Conservation (phyloP, 2,329 filamentous ascomycete genomes). For the Verticillium isaacii region DNA sequence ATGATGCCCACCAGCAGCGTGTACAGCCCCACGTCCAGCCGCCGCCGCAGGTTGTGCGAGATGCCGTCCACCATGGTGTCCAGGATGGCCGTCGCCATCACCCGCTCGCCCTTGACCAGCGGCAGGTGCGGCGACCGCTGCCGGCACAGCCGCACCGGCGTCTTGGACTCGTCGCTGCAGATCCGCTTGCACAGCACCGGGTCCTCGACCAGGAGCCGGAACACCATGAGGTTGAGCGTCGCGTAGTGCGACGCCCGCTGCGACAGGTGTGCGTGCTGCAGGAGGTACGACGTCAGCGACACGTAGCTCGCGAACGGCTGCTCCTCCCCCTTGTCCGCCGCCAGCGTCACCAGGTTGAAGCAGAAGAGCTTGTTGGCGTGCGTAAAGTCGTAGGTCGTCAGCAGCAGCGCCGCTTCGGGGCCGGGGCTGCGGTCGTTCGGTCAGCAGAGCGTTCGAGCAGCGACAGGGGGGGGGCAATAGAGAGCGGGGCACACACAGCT, state of each 20-base stretch:
- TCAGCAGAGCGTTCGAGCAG: conserved; percentile 8
- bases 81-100: conserved; percentile 70
- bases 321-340: conserved; percentile 60
- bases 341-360: conserved; percentile 68
- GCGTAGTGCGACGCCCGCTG: conserved; percentile 74
- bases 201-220: conserved; percentile 86
- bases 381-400: conserved; percentile 88
- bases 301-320: conserved; percentile 77
- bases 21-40: conserved; percentile 82
- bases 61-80: conserved; percentile 88
- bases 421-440: conserved; percentile 55
- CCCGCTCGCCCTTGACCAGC: conserved; percentile 64
- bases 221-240: conserved; percentile 76
- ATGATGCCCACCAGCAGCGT: conserved; percentile 77
- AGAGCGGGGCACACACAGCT: conserved; percentile 54
- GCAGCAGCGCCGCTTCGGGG: conserved; percentile 70
- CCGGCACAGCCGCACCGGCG: conserved; percentile 75
- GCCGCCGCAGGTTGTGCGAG: conserved; percentile 85
- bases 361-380: conserved; percentile 96
- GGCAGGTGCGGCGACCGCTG: conserved; percentile 86
- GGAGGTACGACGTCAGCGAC: conserved; percentile 85
- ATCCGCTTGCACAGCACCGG: conserved; percentile 75
- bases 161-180: conserved; percentile 72
- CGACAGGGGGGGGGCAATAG: background rate
- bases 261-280: conserved; percentile 89